Evolutionary conservation across 352 stramenopile genomes (phyloP), one percentile per base, ranked within the genome.

Genomic region (Globisporangium carolinianum): DNA sequence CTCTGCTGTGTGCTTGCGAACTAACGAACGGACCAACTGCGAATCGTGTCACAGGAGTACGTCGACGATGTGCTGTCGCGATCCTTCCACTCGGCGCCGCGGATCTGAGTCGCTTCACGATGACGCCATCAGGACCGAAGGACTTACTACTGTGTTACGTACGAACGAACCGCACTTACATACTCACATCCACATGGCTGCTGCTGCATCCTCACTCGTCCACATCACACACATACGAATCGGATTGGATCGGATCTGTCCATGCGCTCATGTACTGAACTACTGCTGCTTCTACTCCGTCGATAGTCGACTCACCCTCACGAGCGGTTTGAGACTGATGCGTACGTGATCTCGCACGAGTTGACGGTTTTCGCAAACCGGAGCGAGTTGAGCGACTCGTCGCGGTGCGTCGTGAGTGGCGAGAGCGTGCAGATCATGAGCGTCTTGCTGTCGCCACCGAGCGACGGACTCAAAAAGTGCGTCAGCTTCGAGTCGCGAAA

Each of bases 381-480:
- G 18, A 96, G 66, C 2, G 86, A 94, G 65, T 94, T 94, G 7
- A 95, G 71, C 42, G 80, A 91, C 59, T 96, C 87, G 52, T 94
- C 79, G 10, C 84, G 79, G 47, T 95, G 79, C 52, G 83, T 67
- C 1, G 60, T 58, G 14, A 94, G 63, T 8, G 87, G 87, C 39
- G 85, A 95, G 39, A 96, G 63, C 51, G 93, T 96, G 65, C 84
- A 95, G 53, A 96, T 96, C 87, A 96, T 95, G 42, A 96, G 73
- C 18, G 86, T 93, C 65, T 94, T 94, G 69, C 85, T 93, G 51
- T 95, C 86, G 49, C 82, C 83, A 32, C 86, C 86, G 4, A 95
- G 79, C 4, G 81, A 91, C 4, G 86, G 82, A 57, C 89, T 89
- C 36, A 96, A 51, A 35, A 96, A 81, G 55, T 92, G 79, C 37